These are phyloP conservation scores for Verticillium nonalfalfae DNA, from an alignment of 2,329 filamentous ascomycete genomes.

Conservation along the genomic window DNA sequence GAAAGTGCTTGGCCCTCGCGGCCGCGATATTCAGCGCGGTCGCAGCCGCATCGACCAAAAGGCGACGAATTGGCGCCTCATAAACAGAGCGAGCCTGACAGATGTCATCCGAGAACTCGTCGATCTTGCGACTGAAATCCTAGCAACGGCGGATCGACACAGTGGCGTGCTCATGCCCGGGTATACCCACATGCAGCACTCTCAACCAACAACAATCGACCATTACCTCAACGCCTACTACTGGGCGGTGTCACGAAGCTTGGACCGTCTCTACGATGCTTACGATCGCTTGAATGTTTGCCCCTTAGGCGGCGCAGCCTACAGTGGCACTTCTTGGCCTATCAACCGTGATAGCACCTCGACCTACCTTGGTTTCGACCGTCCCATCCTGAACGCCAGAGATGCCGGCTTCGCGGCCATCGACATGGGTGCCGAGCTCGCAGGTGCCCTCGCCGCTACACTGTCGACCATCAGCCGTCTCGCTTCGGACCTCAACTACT, in stretches of 20 bases:
- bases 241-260: not conserved
- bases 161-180: not conserved
- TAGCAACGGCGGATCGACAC: not conserved
- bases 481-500: constrained; percentile 7
- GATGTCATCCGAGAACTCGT: not conserved
- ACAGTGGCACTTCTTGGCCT: not conserved
- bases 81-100: not conserved
- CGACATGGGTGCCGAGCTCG: not conserved
- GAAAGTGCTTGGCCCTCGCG: not conserved
- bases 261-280: not conserved
- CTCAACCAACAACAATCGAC: not conserved
- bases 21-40: not conserved
- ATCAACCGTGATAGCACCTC: not conserved
- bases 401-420: not conserved
- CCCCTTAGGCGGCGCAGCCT: not conserved
- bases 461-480: not conserved
- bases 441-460: not conserved
- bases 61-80: not conserved
- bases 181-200: not conserved
- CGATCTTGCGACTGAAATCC: not conserved
- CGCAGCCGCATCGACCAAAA: not conserved
- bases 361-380: not conserved
- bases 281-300: not conserved
- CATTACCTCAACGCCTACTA: constrained; percentile 1
- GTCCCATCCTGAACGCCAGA: not conserved